Conservation (phyloP, 163 green algal species). For the Prototheca wickerhamii region DNA sequence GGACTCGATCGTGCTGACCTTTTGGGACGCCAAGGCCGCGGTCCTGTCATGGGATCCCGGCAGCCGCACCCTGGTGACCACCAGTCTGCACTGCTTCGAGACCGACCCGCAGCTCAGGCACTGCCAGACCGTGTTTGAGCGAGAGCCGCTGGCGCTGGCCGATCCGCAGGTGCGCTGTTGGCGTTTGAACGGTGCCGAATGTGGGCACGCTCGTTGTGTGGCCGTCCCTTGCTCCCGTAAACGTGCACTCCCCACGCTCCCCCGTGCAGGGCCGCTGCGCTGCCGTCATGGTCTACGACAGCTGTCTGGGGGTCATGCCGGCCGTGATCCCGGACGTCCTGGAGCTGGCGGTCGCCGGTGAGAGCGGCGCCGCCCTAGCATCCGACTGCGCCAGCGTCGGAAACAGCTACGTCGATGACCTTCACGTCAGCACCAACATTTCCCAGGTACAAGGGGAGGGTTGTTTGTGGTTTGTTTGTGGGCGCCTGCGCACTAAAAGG, state of each 20-base stretch:
- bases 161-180: slow-evolving; percentile 45
- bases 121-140: slow-evolving; percentile 41
- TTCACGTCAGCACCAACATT: slow-evolving; percentile 44
- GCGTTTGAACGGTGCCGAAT: too few relatives aligned
- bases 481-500: too few relatives aligned
- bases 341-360: slow-evolving; percentile 15
- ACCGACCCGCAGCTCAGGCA: slow-evolving; percentile 38
- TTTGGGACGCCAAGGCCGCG: slow-evolving; percentile 78
- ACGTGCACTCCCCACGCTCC: not conserved
- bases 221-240: not conserved
- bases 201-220: too few relatives aligned
- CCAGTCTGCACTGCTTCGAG: slow-evolving; percentile 83
- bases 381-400: slow-evolving; percentile 35
- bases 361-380: not conserved
- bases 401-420: slow-evolving; percentile 66
- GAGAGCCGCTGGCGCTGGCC: slow-evolving; percentile 42
- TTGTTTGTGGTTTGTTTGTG: too few relatives aligned
- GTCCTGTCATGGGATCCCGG: slow-evolving; percentile 75
- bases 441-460: slow-evolving; percentile 28
- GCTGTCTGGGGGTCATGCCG: slow-evolving; percentile 70
- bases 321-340: slow-evolving; percentile 46
- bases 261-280: slow-evolving; percentile 59
- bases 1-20: slow-evolving; percentile 73
- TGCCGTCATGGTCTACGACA: slow-evolving; percentile 54
- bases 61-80: slow-evolving; percentile 37